Percentiles rank a stretch among this genome's conserved stretches.
Evolutionary conservation across 2,329 filamentous ascomycete species (phyloP).

Genomic region (Metarhizium humberi): DNA sequence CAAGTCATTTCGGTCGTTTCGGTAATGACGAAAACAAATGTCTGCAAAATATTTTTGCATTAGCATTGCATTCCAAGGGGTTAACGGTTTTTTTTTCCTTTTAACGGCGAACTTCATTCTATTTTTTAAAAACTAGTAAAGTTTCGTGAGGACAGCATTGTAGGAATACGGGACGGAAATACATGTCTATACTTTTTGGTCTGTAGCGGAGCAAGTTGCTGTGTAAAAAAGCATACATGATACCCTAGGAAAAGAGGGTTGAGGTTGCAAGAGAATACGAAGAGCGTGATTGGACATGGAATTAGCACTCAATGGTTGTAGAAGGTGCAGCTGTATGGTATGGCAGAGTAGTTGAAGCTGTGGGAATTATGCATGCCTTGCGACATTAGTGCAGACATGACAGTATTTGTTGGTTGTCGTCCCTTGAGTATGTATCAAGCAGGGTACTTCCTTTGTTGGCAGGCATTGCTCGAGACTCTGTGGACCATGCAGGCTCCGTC

Average conservation of each 20-base stretch:
- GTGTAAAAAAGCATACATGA: background rate
- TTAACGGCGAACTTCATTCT: background rate
- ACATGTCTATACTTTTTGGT: background rate
- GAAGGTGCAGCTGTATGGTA: background rate
- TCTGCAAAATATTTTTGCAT: background rate
- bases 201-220: background rate
- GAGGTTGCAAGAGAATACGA: no score
- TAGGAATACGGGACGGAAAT: background rate
- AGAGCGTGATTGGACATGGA: no score
- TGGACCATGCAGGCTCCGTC: no score
- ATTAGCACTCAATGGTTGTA: background rate
- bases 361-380: no score
- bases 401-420: no score
- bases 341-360: background rate
- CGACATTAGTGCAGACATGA: no score
- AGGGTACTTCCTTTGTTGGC: no score
- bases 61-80: background rate
- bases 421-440: no score
- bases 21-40: constrained; percentile 16
- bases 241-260: no score
- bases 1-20: constrained; percentile 33
- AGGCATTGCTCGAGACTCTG: no score
- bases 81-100: background rate
- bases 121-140: background rate
- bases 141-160: background rate